Evolutionary conservation across 768 basidiomycete species (phyloP).

Genomic region (Filobasidium wieringae): DNA sequence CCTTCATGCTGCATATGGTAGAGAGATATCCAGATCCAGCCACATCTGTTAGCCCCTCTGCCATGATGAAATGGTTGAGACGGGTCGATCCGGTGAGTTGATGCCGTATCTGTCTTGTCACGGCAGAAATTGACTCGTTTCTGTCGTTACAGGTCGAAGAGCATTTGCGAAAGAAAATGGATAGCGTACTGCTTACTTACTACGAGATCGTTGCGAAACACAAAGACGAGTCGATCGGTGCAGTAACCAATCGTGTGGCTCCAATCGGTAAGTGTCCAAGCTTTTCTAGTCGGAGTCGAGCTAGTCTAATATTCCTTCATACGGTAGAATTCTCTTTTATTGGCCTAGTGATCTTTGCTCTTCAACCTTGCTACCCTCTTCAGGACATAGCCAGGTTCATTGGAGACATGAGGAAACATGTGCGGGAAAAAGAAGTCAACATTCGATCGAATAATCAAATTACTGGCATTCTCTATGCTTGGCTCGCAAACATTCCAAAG

Average conservation of each 20-base stretch:
- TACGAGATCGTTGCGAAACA: constrained; percentile 1
- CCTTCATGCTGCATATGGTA: background rate
- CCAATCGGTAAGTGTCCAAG: constrained; percentile 6
- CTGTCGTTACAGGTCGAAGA: background rate
- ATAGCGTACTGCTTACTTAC: background rate
- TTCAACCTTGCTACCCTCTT: background rate
- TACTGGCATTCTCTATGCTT: too few species aligned
- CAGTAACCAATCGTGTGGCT: background rate
- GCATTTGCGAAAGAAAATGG: constrained; percentile 3
- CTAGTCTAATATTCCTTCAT: background rate
- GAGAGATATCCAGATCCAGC: background rate
- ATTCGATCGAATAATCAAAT: background rate
- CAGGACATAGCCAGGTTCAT: background rate
- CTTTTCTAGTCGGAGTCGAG: background rate
- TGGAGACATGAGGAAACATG: background rate
- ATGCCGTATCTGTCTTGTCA: too few species aligned
- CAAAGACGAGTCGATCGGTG: constrained; percentile 3
- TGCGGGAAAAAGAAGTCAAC: background rate
- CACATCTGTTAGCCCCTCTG: background rate
- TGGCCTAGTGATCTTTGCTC: constrained; percentile 6
- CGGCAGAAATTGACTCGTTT: too few species aligned
- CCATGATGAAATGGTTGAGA: background rate
- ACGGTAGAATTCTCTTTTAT: constrained; percentile 8
- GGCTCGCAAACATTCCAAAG: too few species aligned
- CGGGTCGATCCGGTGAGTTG: background rate